Evolutionary conservation across 2,329 filamentous ascomycete species (phyloP), one percentile per base, ranked within the genome.

Genomic region (Boeremia lycopersici): DNA sequence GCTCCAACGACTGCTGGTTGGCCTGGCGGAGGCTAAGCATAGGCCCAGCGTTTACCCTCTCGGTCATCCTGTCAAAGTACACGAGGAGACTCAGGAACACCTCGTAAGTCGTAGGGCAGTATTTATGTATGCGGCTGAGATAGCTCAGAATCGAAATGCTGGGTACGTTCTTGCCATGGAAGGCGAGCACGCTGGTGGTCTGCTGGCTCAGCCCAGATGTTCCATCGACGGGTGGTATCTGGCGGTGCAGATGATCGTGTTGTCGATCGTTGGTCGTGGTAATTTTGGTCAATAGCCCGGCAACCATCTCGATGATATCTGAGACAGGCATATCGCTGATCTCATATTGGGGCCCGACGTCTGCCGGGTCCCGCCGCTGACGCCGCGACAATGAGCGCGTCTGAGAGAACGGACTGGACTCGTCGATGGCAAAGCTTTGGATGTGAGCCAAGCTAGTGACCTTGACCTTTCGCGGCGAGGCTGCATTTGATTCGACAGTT

Each of bases 261-360:
- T 98, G 93, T 46, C 89, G 80, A 73, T 99, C 95, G 72, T 99
- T 99, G 53, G 93, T 97, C 3, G 91, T 91, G 6, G 95, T 98
- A 67, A 99, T 99, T 76, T 98, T 98, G 52, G 93, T 96, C 59
- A 99, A 81, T 23, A 99, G 83, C 6, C 93, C 95, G 4, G 95
- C 95, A 4, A 99, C 95, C 95, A 99, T 98, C 76, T 98, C 93
- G 72, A 99, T 99, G 64, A 99, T 91, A 71, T 99, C 93, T 62
- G 89, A 87, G 50, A 98, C 96, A 47, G 95, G 95, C 93, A 99
- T 98, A 48, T 86, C 90, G 77, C 93, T 97, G 67, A 99, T 97
- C 76, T 98, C 95, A 74, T 96, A 99, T 72, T 87, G 84, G 50
- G 83, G 82, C 2, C 79, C 78, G 19, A 78, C 70, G 56, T 85